A percentile compares a stretch with the other conserved stretches of the same genome.
These are phyloP conservation scores for Chrysanthemum makinoi DNA, from an alignment of 129 eudicot species.

Conservation along the genomic window DNA sequence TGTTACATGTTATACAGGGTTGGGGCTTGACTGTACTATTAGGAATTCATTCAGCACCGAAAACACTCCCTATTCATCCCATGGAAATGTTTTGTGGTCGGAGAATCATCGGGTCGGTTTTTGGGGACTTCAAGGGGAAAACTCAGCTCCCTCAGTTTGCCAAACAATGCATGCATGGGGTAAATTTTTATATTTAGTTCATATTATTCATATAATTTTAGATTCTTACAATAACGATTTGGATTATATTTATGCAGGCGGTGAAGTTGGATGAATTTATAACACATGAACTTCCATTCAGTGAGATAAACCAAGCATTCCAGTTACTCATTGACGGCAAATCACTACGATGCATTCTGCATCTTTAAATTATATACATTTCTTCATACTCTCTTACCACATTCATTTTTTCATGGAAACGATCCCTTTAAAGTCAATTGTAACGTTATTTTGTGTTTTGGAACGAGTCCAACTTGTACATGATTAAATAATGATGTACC, in stretches of 20 bases:
- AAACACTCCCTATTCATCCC: slow-evolving; percentile 67
- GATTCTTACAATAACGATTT: background rate
- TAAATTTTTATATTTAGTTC: background rate
- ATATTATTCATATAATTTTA: no score
- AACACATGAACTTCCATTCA: slow-evolving; percentile 69
- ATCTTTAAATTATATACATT: slow-evolving; percentile 29
- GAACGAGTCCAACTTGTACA: background rate
- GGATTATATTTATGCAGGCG: slow-evolving; percentile 31
- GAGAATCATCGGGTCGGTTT: slow-evolving; percentile 51
- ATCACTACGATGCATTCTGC: slow-evolving; percentile 65
- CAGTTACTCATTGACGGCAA: slow-evolving; percentile 61
- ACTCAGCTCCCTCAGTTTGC: slow-evolving; percentile 61
- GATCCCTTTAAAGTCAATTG: background rate
- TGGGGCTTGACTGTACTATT: slow-evolving; percentile 70
- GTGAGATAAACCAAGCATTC: slow-evolving; percentile 62
- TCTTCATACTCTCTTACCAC: background rate
- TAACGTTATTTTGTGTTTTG: background rate
- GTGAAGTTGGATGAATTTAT: slow-evolving; percentile 66
- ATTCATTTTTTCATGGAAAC: background rate
- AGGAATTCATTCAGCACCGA: slow-evolving; percentile 61
- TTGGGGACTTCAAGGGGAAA: slow-evolving; percentile 73
- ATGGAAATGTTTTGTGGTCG: slow-evolving; percentile 78
- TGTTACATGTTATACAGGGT: slow-evolving; percentile 37
- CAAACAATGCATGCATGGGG: slow-evolving; percentile 61
- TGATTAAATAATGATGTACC: no score